A percentile compares a stretch with the other conserved stretches of the same genome.
Conservation (phyloP, 371 early-diverging fungal species). For the Entomophthora muscae region DNA sequence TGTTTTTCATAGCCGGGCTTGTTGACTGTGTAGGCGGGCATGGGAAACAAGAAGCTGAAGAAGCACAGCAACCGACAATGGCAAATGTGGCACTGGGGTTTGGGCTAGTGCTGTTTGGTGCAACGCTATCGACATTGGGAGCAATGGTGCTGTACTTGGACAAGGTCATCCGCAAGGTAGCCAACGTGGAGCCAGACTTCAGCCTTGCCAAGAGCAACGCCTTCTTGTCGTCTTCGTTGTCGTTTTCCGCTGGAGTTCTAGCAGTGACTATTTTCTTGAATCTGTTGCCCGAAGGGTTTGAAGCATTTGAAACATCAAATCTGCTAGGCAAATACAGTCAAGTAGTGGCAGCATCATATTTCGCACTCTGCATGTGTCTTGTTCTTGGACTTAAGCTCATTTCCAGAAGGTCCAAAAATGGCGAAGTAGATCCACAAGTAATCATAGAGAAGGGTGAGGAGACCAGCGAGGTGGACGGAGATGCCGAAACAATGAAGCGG, state of each 20-base stretch:
- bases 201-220: constrained; percentile 3
- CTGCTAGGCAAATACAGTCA: background rate
- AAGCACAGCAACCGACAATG: too few relatives aligned
- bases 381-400: background rate
- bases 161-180: background rate
- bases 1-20: too few relatives aligned
- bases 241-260: constrained; percentile 11
- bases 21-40: too few relatives aligned
- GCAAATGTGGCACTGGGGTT: constrained; percentile 4
- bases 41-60: too few relatives aligned
- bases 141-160: constrained; percentile 1
- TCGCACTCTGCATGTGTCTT: background rate
- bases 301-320: constrained; percentile 2
- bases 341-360: background rate
- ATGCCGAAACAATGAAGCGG: background rate
- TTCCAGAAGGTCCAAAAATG: background rate
- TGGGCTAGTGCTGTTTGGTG: background rate
- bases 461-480: background rate
- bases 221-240: constrained; percentile 10
- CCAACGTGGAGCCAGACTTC: background rate
- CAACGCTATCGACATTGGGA: background rate
- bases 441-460: background rate
- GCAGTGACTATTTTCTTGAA: background rate
- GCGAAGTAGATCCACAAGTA: background rate
- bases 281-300: constrained; percentile 2